Base-by-base conservation (phyloP, 805 yeast genomes). In the Saccharomycopsis sp. region DNA sequence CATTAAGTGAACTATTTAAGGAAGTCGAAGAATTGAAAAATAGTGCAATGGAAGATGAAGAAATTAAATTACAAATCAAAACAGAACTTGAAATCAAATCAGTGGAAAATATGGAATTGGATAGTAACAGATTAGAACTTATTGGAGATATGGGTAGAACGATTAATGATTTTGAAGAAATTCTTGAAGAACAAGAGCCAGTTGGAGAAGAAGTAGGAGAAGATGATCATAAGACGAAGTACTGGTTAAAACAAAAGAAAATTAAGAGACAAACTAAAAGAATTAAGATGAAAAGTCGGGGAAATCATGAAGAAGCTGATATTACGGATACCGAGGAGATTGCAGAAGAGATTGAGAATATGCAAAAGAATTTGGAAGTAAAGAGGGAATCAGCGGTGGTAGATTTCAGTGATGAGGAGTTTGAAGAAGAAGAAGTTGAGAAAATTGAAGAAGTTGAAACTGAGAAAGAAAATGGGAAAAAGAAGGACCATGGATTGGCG, bases 251-350 rank as follows among this genome's bases (percentile, higher is more conserved):
- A 37, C 41, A 42, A 15, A 41, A 41, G 31, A 38, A 31, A 32
- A 20, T 33, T 5, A 45, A 45, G 30, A 19, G 48, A 20, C 48
- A 45, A 31, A 45, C 48, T 10, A 34, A 46, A 36, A 34, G 45
- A 28, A 36, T 39, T 15, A 45, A 42, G 31, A 37, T 45, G 34
- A 42, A 36, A 21, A 40, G 46, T 4, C 25, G 40, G 18, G 46
- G 32, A 14, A 17, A 14, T 19, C 20, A 17, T n/a, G 37, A 35
- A 5, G 48, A 44, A 21, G 45, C 15, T 8, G 28, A 12, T 10
- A 20, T 38, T 17, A 25, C 27, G 10, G 41, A 41, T n/a, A 36
- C 31, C 4, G 40, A 36, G 4, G 46, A 31, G 17, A 39, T 45
- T 25, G 34, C 32, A 5, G 31, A 21, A 6, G 27, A 38, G 21